Percentiles rank a stretch among this genome's conserved stretches.
Evolutionary conservation across 1,139 yeast genomes (phyloP).

Genomic region (Lodderomyces parapsilosis): DNA sequence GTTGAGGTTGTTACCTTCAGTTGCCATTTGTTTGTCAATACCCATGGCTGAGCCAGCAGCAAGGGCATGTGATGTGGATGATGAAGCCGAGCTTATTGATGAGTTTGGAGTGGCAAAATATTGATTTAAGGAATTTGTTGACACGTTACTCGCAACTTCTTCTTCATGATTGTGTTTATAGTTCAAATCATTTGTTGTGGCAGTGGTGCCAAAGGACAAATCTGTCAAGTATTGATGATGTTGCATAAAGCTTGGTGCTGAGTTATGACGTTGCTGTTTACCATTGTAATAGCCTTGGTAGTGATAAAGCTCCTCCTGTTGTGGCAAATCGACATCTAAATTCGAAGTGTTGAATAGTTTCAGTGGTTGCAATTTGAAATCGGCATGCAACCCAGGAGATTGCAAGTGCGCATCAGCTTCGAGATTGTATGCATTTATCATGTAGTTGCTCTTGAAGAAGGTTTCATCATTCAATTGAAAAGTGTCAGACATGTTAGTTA

Average conservation of each 20-base stretch:
- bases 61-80: constrained; percentile 7
- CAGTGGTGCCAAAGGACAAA: neutral
- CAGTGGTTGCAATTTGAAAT: neutral
- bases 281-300: neutral
- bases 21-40: neutral
- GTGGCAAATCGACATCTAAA: neutral
- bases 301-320: neutral
- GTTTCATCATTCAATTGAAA: constrained; percentile 23
- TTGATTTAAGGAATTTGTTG: constrained; percentile 14
- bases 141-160: constrained; percentile 12
- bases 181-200: constrained; percentile 2
- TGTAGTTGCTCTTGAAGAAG: constrained; percentile 17
- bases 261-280: neutral
- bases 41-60: constrained; percentile 4
- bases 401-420: neutral
- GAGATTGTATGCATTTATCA: constrained; percentile 2
- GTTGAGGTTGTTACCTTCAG: neutral
- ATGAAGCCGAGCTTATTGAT: constrained; percentile 11
- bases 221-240: neutral
- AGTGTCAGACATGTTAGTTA: constrained; percentile 15
- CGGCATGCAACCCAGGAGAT: neutral
- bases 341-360: neutral
- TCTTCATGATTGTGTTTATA: constrained; percentile 4
- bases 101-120: constrained; percentile 12
- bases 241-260: neutral